Evolutionary conservation across 352 stramenopile genomes (phyloP).

Genomic region (Phytopythium montanum): DNA sequence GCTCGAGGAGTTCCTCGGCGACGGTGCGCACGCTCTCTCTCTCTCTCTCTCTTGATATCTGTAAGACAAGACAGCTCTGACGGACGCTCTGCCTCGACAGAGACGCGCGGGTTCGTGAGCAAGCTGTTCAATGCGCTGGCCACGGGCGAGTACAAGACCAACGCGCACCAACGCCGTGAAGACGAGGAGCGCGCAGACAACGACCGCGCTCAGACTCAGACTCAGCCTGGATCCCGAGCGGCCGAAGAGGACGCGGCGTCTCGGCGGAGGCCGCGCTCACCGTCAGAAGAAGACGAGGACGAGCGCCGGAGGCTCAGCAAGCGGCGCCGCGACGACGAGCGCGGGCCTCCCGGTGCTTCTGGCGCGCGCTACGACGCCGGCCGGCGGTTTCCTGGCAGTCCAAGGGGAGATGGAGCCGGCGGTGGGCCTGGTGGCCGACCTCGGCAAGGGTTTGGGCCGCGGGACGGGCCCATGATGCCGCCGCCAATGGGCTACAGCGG

Average conservation of each 20-base stretch:
- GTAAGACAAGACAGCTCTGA: too few species aligned
- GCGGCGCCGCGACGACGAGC: conserved; percentile 57
- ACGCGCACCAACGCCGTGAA: neutral
- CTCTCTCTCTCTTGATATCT: neutral
- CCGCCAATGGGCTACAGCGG: conserved; percentile 16
- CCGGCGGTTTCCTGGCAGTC: conserved; percentile 29
- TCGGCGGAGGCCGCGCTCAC: conserved; percentile 28
- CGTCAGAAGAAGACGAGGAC: conserved; percentile 58
- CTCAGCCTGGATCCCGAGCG: conserved; percentile 9
- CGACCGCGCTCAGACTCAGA: conserved; percentile 11
- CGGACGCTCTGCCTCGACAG: conserved; percentile 18
- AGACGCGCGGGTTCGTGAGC: conserved; percentile 68
- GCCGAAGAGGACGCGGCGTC: conserved; percentile 21
- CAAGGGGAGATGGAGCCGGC: conserved; percentile 21
- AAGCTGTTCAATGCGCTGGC: conserved; percentile 68
- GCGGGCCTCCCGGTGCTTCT: conserved; percentile 5
- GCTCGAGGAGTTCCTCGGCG: conserved; percentile 82
- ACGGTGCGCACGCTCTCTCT: conserved; percentile 33
- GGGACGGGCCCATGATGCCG: conserved; percentile 22
- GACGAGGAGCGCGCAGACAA: conserved; percentile 11
- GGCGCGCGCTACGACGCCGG: conserved; percentile 14
- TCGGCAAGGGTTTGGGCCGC: conserved; percentile 24
- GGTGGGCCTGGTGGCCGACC: neutral
- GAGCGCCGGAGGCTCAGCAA: conserved; percentile 53
- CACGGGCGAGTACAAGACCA: conserved; percentile 53